Evolutionary conservation across 257 asterid species (phyloP).

Genomic region (Solanum piurae): DNA sequence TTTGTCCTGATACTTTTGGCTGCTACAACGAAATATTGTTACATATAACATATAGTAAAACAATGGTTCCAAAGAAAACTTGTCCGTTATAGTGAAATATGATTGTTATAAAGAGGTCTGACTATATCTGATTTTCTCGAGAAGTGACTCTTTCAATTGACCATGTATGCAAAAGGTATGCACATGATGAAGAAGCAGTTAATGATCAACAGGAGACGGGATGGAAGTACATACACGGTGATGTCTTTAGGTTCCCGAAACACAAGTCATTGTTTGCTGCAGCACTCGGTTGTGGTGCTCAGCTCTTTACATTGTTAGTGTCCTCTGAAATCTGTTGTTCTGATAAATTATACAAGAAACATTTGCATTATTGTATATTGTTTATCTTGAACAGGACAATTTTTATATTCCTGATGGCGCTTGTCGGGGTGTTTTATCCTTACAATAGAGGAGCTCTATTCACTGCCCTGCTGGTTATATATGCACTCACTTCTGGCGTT

Average conservation of each 20-base stretch:
- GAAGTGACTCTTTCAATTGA: not conserved
- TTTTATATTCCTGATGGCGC: constrained; percentile 51
- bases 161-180: constrained; percentile 27
- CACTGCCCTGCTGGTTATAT: constrained; percentile 48
- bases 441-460: constrained; percentile 63
- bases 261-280: constrained; percentile 58
- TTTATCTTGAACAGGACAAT: constrained; percentile 28
- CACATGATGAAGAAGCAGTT: constrained; percentile 64
- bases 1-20: not conserved
- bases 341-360: not conserved
- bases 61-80: not conserved
- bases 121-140: not conserved
- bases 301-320: constrained; percentile 59
- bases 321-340: not conserved
- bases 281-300: constrained; percentile 61
- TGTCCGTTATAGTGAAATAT: not conserved
- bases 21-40: not conserved
- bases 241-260: constrained; percentile 59
- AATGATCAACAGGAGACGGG: constrained; percentile 73
- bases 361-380: not conserved
- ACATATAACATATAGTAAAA: not conserved
- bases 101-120: not conserved
- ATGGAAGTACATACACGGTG: constrained; percentile 74
- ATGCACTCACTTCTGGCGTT: constrained; percentile 62
- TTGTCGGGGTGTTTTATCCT: constrained; percentile 64